Evolutionary conservation across 2,329 filamentous ascomycete species (phyloP), one percentile per base, ranked within the genome.

Genomic region (Colletotrichum tofieldiae): DNA sequence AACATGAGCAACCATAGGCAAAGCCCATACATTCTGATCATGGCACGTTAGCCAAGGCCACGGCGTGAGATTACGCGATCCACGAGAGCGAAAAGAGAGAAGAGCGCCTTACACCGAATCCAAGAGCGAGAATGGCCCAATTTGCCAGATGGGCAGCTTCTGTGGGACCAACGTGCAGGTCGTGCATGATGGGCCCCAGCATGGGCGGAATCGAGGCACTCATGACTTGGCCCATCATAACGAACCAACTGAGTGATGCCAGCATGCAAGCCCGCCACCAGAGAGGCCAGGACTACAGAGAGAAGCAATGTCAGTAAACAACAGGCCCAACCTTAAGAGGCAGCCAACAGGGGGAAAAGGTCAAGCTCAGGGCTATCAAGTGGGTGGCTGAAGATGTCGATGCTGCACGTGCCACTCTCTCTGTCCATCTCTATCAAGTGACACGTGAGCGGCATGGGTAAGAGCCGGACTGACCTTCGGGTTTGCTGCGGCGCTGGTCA

Each of bases 161-260:
- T 2, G 14, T 6, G 14, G 49, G 12, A 26, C 23, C n/a, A 7
- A 52, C 49, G 49, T 52, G 49, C 23, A 52, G 14, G 1, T 52
- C 49, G 29, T 52, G 18, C 18, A 61, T 61, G 39, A 61, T 61
- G 16, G 11, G 18, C n/a, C 58, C 58, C 18, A 61, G n/a, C 58
- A 61, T 61, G 6, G 58, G 58, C n/a, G 58, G 58, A 43, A 61
- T 23, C 14, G 58, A 61, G 43, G 58, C 58, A 16, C 58, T 61
- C 39, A 61, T 61, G 26, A 61, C 58, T 23, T 61, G 58, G 7
- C 58, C 58, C 39, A 61, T 61, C 58, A 45, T 41, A 18, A 61
- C 58, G 58, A 61, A 47, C 58, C 39, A 61, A 39, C 58, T 32
- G 26, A 61, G 58, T 20, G 58, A 61, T 11, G n/a, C 58, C 58